phyloP scores from a whole-genome alignment of 1,139 yeast genomes.

The Kodamaea ohmeri region DNA sequence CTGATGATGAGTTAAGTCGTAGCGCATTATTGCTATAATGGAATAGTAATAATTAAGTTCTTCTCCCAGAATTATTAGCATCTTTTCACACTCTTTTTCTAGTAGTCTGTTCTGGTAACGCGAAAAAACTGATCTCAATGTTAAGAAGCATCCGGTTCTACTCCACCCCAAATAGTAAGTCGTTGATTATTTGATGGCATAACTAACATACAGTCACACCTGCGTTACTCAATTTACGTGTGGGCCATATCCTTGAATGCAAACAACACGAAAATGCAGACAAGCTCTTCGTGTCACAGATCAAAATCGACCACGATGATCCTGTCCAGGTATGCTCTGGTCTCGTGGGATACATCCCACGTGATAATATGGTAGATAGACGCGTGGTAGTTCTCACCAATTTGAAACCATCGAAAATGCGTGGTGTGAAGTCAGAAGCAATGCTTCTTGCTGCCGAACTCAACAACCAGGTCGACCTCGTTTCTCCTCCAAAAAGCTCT shows the following conservation, averaged over 20 bases:
- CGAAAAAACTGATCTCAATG: not conserved
- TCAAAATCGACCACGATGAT: constrained; percentile 23
- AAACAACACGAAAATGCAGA: constrained; percentile 52
- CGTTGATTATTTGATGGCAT: not conserved
- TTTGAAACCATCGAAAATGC: constrained; percentile 87
- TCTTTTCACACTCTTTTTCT: too few relatives aligned
- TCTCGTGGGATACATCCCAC: constrained; percentile 61
- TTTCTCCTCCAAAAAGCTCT: constrained; percentile 23
- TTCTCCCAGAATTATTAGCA: too few relatives aligned
- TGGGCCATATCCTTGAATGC: constrained; percentile 46
- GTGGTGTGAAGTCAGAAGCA: constrained; percentile 71
- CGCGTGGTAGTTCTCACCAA: constrained; percentile 82
- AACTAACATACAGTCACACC: constrained; percentile 18
- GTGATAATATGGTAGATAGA: constrained; percentile 82
- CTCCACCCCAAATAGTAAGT: constrained; percentile 8
- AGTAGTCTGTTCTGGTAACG: too few relatives aligned
- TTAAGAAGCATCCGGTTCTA: constrained; percentile 1
- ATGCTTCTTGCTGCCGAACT: constrained; percentile 55
- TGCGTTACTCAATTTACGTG: constrained; percentile 30
- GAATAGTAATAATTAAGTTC: too few relatives aligned
- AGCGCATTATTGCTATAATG: too few relatives aligned
- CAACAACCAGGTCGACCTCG: constrained; percentile 22
- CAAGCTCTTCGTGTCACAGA: constrained; percentile 50
- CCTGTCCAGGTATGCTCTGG: constrained; percentile 56
- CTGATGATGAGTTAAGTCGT: too few relatives aligned